phyloP scores from a whole-genome alignment of 2,329 filamentous ascomycete species.

The Bipolaris zeicola region DNA sequence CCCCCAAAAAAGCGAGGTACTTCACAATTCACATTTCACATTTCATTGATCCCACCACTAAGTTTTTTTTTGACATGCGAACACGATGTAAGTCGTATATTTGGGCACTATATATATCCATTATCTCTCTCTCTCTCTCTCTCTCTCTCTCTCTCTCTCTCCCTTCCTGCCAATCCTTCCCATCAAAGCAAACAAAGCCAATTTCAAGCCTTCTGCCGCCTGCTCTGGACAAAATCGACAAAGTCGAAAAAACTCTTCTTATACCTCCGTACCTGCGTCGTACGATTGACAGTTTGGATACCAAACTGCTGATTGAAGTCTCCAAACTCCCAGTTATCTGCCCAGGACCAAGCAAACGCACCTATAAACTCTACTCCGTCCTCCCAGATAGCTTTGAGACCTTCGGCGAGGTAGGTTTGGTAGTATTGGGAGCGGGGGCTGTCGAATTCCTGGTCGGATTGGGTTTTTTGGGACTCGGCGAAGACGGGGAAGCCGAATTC shows the following conservation, averaged over 20 bases:
- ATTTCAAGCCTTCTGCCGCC: constrained; percentile 13
- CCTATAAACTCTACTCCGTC: constrained; percentile 62
- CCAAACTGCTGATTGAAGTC: constrained; percentile 59
- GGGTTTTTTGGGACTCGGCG: constrained; percentile 52
- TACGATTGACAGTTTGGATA: constrained; percentile 62
- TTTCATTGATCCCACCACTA: too few relatives aligned
- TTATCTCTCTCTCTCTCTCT: constrained; percentile 36
- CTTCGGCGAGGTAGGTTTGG: constrained; percentile 59
- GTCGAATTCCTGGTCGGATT: constrained; percentile 61
- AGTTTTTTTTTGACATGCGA: too few relatives aligned
- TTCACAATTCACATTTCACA: too few relatives aligned
- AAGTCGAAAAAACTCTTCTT: constrained; percentile 66
- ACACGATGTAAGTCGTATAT: too few relatives aligned
- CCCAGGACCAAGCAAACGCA: constrained; percentile 59
- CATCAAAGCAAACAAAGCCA: too few relatives aligned
- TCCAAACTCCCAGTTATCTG: constrained; percentile 64
- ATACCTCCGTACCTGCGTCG: constrained; percentile 57
- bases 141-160: constrained; percentile 35
- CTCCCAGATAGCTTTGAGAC: constrained; percentile 61
- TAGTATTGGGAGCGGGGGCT: constrained; percentile 62
- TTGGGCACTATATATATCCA: too few relatives aligned
- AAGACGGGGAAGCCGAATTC: constrained; percentile 66
- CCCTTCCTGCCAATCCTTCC: constrained; percentile 30
- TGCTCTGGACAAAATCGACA: constrained; percentile 57
- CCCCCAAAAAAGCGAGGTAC: too few relatives aligned